A percentile compares a stretch with the other conserved stretches of the same genome.
These are phyloP conservation scores for Arthrinium phaeospermum DNA, from an alignment of 2,329 filamentous ascomycete genomes.

Conservation along the genomic window DNA sequence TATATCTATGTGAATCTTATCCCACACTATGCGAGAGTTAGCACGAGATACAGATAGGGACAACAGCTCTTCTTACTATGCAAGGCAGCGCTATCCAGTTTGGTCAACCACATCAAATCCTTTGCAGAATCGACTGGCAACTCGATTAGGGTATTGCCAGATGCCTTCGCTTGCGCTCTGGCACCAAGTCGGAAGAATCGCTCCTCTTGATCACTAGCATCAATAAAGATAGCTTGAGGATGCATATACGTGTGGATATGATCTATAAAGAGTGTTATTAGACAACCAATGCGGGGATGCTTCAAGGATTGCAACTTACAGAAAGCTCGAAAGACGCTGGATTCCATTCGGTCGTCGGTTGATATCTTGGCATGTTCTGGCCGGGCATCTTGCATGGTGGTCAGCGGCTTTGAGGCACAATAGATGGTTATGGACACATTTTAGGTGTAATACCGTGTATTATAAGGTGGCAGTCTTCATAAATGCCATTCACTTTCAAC, in stretches of 20 bases:
- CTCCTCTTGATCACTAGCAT: constrained; percentile 72
- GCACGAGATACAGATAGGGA: not conserved
- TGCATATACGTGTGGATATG: constrained; percentile 77
- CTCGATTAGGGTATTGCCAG: constrained; percentile 72
- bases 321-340: constrained; percentile 68
- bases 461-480: constrained; percentile 69
- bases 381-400: constrained; percentile 66
- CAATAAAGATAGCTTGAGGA: constrained; percentile 77
- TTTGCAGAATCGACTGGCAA: constrained; percentile 69
- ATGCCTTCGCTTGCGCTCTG: constrained; percentile 56
- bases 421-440: not conserved
- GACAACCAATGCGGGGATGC: not conserved
- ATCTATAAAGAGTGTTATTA: constrained; percentile 42
- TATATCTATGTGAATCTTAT: constrained; percentile 79
- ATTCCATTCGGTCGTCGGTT: constrained; percentile 71
- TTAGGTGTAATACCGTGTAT: constrained; percentile 54
- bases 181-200: constrained; percentile 68
- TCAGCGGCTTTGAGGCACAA: constrained; percentile 26
- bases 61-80: constrained; percentile 51
- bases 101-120: constrained; percentile 76
- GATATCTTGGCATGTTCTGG: constrained; percentile 75
- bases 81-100: constrained; percentile 75
- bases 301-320: constrained; percentile 43
- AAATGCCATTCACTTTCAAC: constrained; percentile 79
- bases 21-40: constrained; percentile 65